Evolutionary conservation across 2,329 filamentous ascomycete genomes (phyloP), one percentile per base, ranked within the genome.

Genomic region (Neonectria punicea): DNA sequence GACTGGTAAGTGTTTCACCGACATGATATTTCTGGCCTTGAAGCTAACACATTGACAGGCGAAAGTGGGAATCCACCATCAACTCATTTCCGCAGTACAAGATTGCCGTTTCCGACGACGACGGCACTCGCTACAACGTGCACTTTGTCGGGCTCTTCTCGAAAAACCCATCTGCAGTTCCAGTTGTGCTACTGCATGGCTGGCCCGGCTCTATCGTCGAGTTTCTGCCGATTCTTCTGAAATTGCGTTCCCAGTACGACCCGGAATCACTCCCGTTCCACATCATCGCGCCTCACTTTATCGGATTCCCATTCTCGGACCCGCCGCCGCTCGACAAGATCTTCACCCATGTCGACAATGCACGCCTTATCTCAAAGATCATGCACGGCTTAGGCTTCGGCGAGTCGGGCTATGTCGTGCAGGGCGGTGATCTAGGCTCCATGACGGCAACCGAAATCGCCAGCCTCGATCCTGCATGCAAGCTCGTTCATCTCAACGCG

Each of bases 131-230:
- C 1, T 70, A 68, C 43, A 59, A 54, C 16, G 30, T 70, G 1
- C 70, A 67, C 2, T 67, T 68, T 20, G 22, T 68, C 8, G 68
- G 46, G 1, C 11, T 70, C 1, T 70, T 67, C 39, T 70, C 68
- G 0, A 46, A 51, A 3, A 67, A 47, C 0, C 51, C 47, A 4
- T 20, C 53, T 0, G 66, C 68, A 0, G 4, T 62, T 0, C 68
- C 68, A 0, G 54, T 70, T 0, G 4, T 70, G 8, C 58, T 70
- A 1, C n/a, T 70, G 2, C 68, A 70, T 2, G 61, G 68, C 39
- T 70, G 68, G 68, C 68, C 68, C 0, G 68, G 68, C 2, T 70
- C 68, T 3, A 25, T 67, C 5, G 36, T 70, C 2, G 68, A 70
- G 46, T 70, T 67, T n/a, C 8, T 70, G 1, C 57, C 66, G 1